Conservation (phyloP, 495 filamentous ascomycete genomes). For the Neurospora sp. region DNA sequence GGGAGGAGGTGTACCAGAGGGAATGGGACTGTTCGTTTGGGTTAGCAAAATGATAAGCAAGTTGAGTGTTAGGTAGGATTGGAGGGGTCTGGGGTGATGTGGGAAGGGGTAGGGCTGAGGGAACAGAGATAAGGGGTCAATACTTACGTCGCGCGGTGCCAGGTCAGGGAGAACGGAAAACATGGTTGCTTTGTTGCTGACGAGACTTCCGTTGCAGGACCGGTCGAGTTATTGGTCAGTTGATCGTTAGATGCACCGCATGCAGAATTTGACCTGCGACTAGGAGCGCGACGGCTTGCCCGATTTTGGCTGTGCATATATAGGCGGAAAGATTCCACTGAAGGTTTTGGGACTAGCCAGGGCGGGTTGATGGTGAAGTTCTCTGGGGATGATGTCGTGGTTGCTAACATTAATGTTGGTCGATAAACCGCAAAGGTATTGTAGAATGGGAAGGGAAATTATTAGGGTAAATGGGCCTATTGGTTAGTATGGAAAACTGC, state of each 20-base stretch:
- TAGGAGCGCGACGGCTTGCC: neutral
- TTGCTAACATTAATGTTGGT: neutral
- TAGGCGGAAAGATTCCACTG: neutral
- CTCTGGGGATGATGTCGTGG: neutral
- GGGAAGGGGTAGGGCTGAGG: neutral
- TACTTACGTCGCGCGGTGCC: constrained; percentile 59
- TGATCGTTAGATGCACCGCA: neutral
- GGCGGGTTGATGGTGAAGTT: neutral
- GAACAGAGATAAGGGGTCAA: neutral
- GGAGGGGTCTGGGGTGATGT: neutral
- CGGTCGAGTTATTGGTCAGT: neutral
- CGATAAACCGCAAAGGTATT: neutral
- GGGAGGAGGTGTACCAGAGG: constrained; percentile 57
- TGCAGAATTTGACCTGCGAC: neutral
- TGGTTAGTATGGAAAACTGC: neutral
- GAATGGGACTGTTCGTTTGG: constrained; percentile 47
- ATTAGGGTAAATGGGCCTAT: neutral
- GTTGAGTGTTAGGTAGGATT: constrained; percentile 6
- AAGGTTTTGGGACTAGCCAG: neutral
- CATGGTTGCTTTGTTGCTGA: constrained; percentile 29
- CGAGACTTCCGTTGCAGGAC: neutral
- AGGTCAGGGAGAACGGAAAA: constrained; percentile 64
- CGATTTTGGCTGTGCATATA: neutral
- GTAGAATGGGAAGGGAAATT: neutral
- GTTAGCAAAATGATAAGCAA: constrained; percentile 5